Conservation (phyloP, 768 basidiomycete genomes). For the Phylloporus sp. region DNA sequence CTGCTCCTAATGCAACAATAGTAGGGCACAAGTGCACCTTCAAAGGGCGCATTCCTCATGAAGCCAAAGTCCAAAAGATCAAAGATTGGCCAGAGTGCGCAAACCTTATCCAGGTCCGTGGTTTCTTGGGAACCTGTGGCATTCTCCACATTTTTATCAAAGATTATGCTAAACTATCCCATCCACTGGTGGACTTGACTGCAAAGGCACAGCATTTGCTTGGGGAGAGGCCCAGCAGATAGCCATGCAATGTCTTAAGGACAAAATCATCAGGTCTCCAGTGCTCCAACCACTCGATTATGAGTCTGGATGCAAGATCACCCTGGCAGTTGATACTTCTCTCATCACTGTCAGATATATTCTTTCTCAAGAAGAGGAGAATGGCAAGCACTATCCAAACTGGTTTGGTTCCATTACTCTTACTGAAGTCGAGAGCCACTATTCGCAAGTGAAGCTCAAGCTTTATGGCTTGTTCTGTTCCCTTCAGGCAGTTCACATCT, state of each 20-base stretch:
- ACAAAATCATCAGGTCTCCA: slow-evolving; percentile 5
- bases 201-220: slow-evolving; percentile 25
- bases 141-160: neutral
- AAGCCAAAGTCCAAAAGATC: slow-evolving; percentile 25
- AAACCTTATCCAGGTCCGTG: slow-evolving; percentile 15
- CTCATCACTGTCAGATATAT: no score
- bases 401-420: no score
- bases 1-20: slow-evolving; percentile 23
- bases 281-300: neutral
- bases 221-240: slow-evolving; percentile 9
- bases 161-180: slow-evolving; percentile 17
- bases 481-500: no score
- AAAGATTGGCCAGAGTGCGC: slow-evolving; percentile 26
- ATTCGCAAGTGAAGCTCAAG: no score
- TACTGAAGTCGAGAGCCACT: no score
- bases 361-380: no score
- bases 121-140: slow-evolving; percentile 29
- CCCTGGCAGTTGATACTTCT: no score
- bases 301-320: no score
- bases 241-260: slow-evolving; percentile 23
- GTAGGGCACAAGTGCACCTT: no score
- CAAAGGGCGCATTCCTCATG: slow-evolving; percentile 30
- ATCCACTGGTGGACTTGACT: slow-evolving; percentile 25
- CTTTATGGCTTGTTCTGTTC: no score
- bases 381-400: no score